Evolutionary conservation across 371 early-diverging fungal genomes (phyloP), one percentile per base, ranked within the genome.

Genomic region (Circinella minor): DNA sequence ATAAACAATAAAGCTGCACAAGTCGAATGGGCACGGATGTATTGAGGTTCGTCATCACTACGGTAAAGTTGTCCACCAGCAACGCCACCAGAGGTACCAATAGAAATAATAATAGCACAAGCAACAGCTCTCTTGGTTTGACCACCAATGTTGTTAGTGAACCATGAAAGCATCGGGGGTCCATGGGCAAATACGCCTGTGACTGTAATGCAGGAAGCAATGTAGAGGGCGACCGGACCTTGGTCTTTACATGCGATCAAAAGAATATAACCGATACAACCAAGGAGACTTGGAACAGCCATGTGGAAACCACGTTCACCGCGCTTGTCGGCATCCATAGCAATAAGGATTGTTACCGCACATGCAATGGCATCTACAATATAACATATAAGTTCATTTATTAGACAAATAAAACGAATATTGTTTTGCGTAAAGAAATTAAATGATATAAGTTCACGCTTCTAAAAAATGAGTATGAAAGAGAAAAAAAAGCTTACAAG

Each of bases 101-200:
- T 80, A 3, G 85, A 80, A 59, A 89, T 84, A 47, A 88, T 85
- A 51, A 86, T 77, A 9, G 89, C 91, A 11, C 83, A 79, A 1
- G 85, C 89, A 46, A 85, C 86, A 74, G 85, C 89, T 54, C 88
- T 81, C 75, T 91, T 91, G 34, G 88, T 88, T 63, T 88, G 86
- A 0, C 91, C 91, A 67, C 85, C 86, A 55, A 89, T 80, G 49
- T 89, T 89, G 72, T 82, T 86, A 4, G 86, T 81, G 70, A 88
- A 85, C 89, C 89, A 91, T 1, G 82, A 78, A 13, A 91, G 70
- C 85, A 86, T 88, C 47, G 88, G 75, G 17, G 91, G 89, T 20
- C 84, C 76, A 27, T 85, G 79, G 11, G 84, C 64, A 68, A 87
- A 89, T n/a, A 88, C 86, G 38, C 89, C 89, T 13, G 74, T 81